Percentiles rank a stretch among this genome's conserved stretches.
Evolutionary conservation across 169 alveolate genomes (phyloP).

Genomic region (Eimeria nieschulzi): DNA sequence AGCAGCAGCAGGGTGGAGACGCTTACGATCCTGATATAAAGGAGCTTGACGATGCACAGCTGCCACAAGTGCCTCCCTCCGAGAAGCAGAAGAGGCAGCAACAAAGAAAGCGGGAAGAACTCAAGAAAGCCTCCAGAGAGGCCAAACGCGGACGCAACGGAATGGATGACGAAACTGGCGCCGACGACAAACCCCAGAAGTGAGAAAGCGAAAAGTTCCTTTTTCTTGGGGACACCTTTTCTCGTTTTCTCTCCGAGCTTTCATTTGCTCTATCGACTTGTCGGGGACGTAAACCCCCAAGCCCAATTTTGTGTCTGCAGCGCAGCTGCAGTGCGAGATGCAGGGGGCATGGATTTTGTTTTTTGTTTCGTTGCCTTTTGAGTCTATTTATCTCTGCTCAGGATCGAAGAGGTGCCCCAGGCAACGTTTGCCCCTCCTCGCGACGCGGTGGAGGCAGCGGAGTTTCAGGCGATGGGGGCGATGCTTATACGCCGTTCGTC

Average conservation of each 20-base stretch:
- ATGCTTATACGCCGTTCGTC: slow-evolving; percentile 84
- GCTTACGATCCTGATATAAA: slow-evolving; percentile 13
- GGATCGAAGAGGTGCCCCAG: slow-evolving; percentile 68
- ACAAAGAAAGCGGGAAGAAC: not conserved
- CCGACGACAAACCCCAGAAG: not conserved
- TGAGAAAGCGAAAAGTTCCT: not conserved
- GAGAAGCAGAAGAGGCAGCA: slow-evolving; percentile 69
- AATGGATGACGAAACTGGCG: not conserved
- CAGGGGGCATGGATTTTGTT: too few relatives aligned
- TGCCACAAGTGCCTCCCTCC: slow-evolving; percentile 70
- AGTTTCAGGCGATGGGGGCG: slow-evolving; percentile 74
- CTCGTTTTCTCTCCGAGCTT: not conserved
- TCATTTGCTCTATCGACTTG: not conserved
- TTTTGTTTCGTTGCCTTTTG: not conserved
- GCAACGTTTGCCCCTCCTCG: slow-evolving; percentile 12
- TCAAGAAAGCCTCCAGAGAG: not conserved
- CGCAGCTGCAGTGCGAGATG: not conserved
- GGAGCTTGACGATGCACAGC: slow-evolving; percentile 49
- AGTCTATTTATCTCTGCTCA: not conserved
- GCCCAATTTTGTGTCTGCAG: not conserved
- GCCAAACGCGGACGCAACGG: not conserved
- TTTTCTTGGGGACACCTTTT: not conserved
- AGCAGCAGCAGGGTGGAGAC: not conserved
- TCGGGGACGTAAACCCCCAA: not conserved
- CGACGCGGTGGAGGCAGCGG: slow-evolving; percentile 53